Evolutionary conservation across 2,329 filamentous ascomycete genomes (phyloP), one percentile per base, ranked within the genome.

Genomic region (Pseudogymnoascus sp.): DNA sequence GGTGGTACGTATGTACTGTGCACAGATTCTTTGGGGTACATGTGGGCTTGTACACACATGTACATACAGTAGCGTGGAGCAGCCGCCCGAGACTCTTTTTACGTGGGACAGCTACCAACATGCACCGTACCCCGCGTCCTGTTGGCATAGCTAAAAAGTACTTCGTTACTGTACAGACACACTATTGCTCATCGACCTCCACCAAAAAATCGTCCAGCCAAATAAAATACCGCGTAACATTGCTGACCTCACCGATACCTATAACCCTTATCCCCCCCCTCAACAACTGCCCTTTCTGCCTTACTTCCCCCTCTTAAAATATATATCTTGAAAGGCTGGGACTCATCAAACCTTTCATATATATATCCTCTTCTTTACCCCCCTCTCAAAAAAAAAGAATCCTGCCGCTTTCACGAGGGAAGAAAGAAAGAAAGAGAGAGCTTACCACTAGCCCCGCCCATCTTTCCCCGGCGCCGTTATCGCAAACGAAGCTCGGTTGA

Each of bases 391-490:
- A 50, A 28, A 50, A 28, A 28, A 50, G 21, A 21, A 28, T 6
- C 8, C 46, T 7, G n/a, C 23, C 46, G 25, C 25, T 56, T 56
- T 56, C 46, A 56, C 46, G 10, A 56, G 46, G 46, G 46, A 31
- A 56, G 21, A 34, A 34, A 2, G 21, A 21, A 28, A 31, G 28
- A 31, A 8, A 31, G 25, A 28, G 25, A 28, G 28, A 31, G 12
- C 44, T 25, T 46, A 46, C 42, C 42, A n/a, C 42, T 16, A 23
- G 23, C 44, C 28, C 46, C 46, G 25, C 46, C 46, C 46, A 56
- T 8, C 50, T 56, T 56, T 34, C 50, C 50, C 50, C 50, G 28
- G n/a, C 50, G 50, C 50, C 50, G 50, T 56, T 56, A 56, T 56
- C 50, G 50, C 50, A 56, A 34, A 37, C 36, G 36, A 37, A 56